These are phyloP conservation scores for Talaromyces albobiverticillius DNA, from an alignment of 2,329 filamentous ascomycete genomes.

Conservation along the genomic window DNA sequence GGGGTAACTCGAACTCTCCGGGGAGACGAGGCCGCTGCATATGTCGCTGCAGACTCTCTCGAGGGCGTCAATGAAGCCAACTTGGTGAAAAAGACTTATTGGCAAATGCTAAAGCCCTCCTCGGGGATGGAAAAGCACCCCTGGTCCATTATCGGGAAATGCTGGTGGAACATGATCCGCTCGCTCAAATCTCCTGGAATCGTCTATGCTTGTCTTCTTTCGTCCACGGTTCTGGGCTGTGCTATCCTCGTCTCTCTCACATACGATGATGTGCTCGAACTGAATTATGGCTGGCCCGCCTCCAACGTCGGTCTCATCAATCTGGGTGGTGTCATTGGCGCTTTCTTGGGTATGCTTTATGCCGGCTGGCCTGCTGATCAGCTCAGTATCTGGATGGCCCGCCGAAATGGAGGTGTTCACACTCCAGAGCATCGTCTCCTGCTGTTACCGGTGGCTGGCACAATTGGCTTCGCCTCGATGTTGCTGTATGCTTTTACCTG, in stretches of 20 bases:
- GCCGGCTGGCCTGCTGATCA: conserved; percentile 24
- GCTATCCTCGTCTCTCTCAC: conserved; percentile 38
- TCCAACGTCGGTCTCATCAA: conserved; percentile 26
- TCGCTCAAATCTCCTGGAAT: conserved; percentile 32
- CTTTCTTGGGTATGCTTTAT: conserved; percentile 27
- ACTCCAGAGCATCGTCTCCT: conserved; percentile 35
- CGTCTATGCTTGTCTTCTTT: conserved; percentile 35
- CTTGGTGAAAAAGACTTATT: conserved; percentile 15
- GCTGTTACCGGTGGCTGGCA: conserved; percentile 29
- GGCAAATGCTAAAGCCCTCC: conserved; percentile 33
- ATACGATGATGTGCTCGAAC: conserved; percentile 34
- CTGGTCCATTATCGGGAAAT: too few species aligned
- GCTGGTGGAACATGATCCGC: too few species aligned
- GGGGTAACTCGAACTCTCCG: conserved; percentile 35
- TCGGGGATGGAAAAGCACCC: conserved; percentile 15
- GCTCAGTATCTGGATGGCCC: conserved; percentile 28
- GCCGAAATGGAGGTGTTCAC: conserved; percentile 30
- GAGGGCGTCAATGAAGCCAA: too few species aligned
- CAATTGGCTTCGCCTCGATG: conserved; percentile 29
- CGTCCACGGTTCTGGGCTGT: conserved; percentile 37
- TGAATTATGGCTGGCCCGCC: conserved; percentile 32
- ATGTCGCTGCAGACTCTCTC: conserved; percentile 3
- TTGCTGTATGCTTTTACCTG: conserved; percentile 33
- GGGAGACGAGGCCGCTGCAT: conserved; percentile 27
- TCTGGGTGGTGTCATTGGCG: conserved; percentile 25